Conservation (phyloP, 2,329 filamentous ascomycete species). For the Monilinia polystroma region DNA sequence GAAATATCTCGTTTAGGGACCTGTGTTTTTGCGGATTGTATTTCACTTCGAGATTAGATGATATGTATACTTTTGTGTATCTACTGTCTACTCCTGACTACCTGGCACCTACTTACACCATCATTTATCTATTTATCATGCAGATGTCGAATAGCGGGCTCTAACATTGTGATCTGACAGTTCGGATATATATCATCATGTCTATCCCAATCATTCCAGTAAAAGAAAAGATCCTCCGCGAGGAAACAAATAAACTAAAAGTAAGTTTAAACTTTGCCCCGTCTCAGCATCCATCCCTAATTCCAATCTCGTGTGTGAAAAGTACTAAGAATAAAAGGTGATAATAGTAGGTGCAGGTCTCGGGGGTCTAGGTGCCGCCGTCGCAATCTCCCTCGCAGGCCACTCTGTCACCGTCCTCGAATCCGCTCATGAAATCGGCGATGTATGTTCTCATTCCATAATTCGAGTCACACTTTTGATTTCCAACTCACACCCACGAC, state of each 20-base stretch:
- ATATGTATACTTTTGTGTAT: too few species aligned
- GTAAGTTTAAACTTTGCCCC: conserved; percentile 3
- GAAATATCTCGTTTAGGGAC: too few species aligned
- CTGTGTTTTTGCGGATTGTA: too few species aligned
- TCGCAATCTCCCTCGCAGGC: conserved; percentile 34
- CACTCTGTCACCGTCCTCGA: conserved; percentile 46
- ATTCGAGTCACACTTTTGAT: background rate
- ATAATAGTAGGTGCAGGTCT: conserved; percentile 57
- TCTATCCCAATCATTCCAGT: conserved; percentile 6
- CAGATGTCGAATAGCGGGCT: too few species aligned
- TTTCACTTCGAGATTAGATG: too few species aligned
- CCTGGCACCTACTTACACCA: background rate
- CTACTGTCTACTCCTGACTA: too few species aligned
- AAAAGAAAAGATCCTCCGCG: conserved; percentile 10
- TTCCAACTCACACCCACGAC: background rate
- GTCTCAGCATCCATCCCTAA: background rate
- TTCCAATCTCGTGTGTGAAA: background rate
- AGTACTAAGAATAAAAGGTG: conserved; percentile 33
- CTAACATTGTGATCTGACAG: too few species aligned
- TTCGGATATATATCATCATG: background rate
- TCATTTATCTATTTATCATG: background rate
- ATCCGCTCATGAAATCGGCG: conserved; percentile 43
- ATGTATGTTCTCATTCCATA: conserved; percentile 40
- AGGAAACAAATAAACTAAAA: conserved; percentile 27
- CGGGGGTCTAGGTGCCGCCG: conserved; percentile 49